These are phyloP conservation scores for Verbascum thapsus DNA, from an alignment of 257 asterid genomes.

Conservation along the genomic window DNA sequence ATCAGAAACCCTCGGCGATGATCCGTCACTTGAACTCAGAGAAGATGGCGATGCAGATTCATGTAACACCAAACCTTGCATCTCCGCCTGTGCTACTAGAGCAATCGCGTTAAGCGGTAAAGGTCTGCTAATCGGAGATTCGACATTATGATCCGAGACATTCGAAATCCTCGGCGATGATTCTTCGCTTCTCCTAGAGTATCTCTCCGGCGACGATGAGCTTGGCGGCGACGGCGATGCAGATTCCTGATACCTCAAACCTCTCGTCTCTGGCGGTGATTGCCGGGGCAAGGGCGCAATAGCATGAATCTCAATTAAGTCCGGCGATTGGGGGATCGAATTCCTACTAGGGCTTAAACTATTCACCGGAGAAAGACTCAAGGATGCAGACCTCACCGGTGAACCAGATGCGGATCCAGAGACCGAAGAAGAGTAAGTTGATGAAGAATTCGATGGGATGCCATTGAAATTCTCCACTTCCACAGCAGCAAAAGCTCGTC, in stretches of 20 bases:
- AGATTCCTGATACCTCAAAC: conserved; percentile 29
- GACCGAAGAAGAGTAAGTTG: conserved; percentile 65
- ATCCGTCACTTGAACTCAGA: conserved; percentile 64
- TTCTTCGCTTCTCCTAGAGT: conserved; percentile 57
- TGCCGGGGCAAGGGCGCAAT: conserved; percentile 41
- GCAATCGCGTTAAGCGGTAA: conserved; percentile 17
- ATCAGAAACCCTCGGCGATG: conserved; percentile 59
- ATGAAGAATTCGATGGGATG: conserved; percentile 56
- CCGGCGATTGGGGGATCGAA: conserved; percentile 78
- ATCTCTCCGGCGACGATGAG: conserved; percentile 67
- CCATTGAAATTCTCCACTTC: conserved; percentile 49
- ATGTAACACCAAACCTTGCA: not conserved
- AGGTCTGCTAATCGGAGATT: conserved; percentile 38
- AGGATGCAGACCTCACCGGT: conserved; percentile 76
- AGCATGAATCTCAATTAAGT: conserved; percentile 68
- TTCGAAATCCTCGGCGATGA: conserved; percentile 61
- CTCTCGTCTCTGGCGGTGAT: conserved; percentile 16
- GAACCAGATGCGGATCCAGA: conserved; percentile 73
- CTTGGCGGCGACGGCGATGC: conserved; percentile 58
- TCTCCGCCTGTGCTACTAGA: conserved; percentile 22
- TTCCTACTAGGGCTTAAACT: conserved; percentile 65
- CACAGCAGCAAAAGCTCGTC: conserved; percentile 55
- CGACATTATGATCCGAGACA: conserved; percentile 43
- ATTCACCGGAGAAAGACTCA: conserved; percentile 74
- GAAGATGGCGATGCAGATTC: conserved; percentile 52